A percentile compares a stretch with the other conserved stretches of the same genome.
phyloP scores from a whole-genome alignment of 2,329 filamentous ascomycete species.

The Phyllosticta paracitricarpa region DNA sequence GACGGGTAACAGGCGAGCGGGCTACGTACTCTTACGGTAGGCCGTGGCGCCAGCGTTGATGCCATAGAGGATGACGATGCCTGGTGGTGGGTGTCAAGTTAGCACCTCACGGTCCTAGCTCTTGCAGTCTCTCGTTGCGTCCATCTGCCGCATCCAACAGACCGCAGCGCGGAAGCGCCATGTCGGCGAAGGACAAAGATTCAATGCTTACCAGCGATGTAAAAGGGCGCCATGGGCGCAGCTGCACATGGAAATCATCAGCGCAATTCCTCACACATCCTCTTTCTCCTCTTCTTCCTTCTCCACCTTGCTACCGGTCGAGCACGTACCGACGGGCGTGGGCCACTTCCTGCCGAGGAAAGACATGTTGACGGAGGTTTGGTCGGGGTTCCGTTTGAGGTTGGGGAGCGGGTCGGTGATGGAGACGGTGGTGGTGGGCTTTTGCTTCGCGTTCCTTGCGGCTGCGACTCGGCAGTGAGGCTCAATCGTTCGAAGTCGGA shows the following conservation, averaged over 20 bases:
- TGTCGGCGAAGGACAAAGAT: background rate
- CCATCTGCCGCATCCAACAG: background rate
- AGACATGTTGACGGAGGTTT: conserved; percentile 25
- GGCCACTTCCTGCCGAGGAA: conserved; percentile 44
- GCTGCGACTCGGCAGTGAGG: conserved; percentile 18
- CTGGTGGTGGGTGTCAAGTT: conserved; percentile 36
- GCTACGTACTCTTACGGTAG: conserved; percentile 65
- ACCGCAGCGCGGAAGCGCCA: background rate
- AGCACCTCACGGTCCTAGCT: background rate
- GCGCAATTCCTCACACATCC: conserved; percentile 11
- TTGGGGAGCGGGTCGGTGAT: conserved; percentile 9
- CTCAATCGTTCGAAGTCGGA: conserved; percentile 15
- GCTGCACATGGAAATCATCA: conserved; percentile 46
- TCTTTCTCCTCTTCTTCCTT: background rate
- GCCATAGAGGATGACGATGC: conserved; percentile 79
- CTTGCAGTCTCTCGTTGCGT: background rate
- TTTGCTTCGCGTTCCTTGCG: conserved; percentile 2
- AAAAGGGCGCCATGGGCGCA: conserved; percentile 87
- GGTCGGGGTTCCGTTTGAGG: conserved; percentile 5
- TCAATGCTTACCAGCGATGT: conserved; percentile 68
- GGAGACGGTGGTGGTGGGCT: conserved; percentile 1
- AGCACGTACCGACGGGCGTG: conserved; percentile 37
- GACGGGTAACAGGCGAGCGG: background rate
- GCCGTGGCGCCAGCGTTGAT: conserved; percentile 73
- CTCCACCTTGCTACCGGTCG: background rate